phyloP scores from a whole-genome alignment of 768 basidiomycete genomes.

The Mycena capillaripes region DNA sequence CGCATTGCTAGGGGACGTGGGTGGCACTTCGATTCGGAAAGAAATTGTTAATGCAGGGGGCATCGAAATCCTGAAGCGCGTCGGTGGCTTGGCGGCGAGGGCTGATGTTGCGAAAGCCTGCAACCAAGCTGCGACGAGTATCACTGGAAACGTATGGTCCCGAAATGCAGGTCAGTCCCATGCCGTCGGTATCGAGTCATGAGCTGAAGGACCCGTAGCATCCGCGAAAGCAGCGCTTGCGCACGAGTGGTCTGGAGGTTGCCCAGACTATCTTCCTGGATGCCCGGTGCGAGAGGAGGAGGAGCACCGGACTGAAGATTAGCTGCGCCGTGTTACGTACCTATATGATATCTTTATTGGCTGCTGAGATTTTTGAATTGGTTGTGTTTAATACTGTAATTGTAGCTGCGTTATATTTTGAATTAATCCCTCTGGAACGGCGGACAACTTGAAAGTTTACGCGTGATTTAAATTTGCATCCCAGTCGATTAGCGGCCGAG shows the following conservation, averaged over 20 bases:
- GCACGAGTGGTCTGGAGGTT: constrained; percentile 33
- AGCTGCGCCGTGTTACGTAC: no score
- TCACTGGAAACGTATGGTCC: constrained; percentile 43
- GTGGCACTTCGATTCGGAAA: constrained; percentile 41
- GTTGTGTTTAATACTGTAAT: no score
- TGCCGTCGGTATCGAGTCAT: not conserved
- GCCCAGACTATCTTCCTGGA: constrained; percentile 13
- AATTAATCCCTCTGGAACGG: no score
- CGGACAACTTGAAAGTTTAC: no score
- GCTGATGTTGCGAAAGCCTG: constrained; percentile 44
- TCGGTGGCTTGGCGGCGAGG: constrained; percentile 23
- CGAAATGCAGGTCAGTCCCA: constrained; percentile 40
- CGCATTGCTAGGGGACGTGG: constrained; percentile 43
- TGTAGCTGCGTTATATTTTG: no score
- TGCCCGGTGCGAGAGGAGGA: constrained; percentile 23
- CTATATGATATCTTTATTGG: no score
- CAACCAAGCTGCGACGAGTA: constrained; percentile 40
- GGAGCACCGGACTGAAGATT: no score
- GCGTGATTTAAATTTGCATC: no score
- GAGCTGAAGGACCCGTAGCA: not conserved
- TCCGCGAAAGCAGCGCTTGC: constrained; percentile 35
- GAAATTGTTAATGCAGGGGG: constrained; percentile 45
- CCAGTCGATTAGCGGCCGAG: no score
- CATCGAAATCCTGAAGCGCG: constrained; percentile 41
- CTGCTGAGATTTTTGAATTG: no score